Evolutionary conservation across 176 grass and related monocot species (phyloP).

Genomic region (Zea luxurians): DNA sequence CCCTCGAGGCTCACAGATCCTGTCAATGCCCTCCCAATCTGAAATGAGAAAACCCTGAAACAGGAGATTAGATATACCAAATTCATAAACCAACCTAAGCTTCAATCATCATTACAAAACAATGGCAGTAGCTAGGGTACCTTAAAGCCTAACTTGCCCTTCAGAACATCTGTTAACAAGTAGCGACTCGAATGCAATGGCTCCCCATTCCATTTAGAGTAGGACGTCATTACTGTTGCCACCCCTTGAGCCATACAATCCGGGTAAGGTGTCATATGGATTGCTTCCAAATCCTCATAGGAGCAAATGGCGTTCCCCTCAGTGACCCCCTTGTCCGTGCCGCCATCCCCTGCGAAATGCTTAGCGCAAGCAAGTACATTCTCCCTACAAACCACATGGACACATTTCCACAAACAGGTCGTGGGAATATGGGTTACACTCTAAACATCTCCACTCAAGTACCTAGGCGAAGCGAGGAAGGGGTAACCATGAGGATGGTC

Average conservation of each 20-base stretch:
- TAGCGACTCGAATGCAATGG: constrained; percentile 59
- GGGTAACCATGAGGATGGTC: constrained; percentile 66
- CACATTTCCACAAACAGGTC: constrained; percentile 12
- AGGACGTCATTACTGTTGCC: constrained; percentile 84
- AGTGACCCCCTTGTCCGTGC: constrained; percentile 76
- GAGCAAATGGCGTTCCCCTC: constrained; percentile 89
- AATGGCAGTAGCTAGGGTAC: constrained; percentile 27
- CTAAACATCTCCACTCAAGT: constrained; percentile 20
- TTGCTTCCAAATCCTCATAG: constrained; percentile 64
- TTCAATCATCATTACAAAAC: constrained; percentile 17
- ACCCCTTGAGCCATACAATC: constrained; percentile 80
- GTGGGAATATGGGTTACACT: neutral
- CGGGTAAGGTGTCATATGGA: constrained; percentile 77
- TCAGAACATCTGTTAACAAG: constrained; percentile 83
- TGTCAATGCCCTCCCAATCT: constrained; percentile 95
- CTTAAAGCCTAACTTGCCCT: constrained; percentile 84
- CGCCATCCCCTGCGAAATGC: constrained; percentile 86
- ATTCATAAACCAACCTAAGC: neutral
- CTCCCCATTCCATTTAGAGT: constrained; percentile 82
- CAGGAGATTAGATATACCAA: neutral
- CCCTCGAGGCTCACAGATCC: constrained; percentile 66
- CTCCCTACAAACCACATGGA: constrained; percentile 45
- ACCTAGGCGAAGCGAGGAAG: constrained; percentile 53
- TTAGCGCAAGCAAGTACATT: constrained; percentile 89
- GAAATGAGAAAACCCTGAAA: constrained; percentile 91